phyloP scores from a whole-genome alignment of 2,329 filamentous ascomycete genomes.

The Pseudopithomyces maydicus region DNA sequence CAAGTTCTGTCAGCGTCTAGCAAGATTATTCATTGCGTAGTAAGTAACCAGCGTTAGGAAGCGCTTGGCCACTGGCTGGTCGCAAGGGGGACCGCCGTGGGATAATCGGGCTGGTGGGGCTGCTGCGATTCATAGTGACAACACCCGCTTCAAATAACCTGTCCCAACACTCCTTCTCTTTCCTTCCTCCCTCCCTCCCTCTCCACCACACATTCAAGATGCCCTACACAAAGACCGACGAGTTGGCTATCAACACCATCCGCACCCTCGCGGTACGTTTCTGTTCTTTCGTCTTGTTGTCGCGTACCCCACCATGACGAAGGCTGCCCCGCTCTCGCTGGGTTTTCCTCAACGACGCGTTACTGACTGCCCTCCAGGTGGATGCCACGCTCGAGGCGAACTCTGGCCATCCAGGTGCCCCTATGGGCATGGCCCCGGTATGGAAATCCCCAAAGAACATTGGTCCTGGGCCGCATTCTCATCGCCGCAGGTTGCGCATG shows the following conservation, averaged over 20 bases:
- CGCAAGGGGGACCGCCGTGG: neutral
- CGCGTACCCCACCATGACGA: constrained; percentile 1
- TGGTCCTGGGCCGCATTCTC: too few species aligned
- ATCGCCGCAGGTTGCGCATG: too few species aligned
- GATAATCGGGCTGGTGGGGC: neutral
- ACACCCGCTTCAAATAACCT: constrained; percentile 14
- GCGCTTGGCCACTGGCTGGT: neutral
- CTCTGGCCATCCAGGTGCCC: constrained; percentile 97
- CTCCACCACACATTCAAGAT: constrained; percentile 60
- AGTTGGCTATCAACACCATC: constrained; percentile 97
- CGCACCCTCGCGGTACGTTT: constrained; percentile 87
- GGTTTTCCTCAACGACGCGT: constrained; percentile 11
- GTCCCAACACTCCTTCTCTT: constrained; percentile 20
- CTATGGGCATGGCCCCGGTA: constrained; percentile 95
- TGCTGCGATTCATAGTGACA: neutral
- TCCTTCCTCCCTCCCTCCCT: constrained; percentile 13
- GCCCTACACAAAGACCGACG: constrained; percentile 86
- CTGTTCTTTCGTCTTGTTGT: constrained; percentile 1
- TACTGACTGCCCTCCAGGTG: constrained; percentile 65
- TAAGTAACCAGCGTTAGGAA: neutral
- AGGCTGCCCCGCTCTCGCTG: constrained; percentile 20
- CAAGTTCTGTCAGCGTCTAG: neutral
- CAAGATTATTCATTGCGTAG: constrained; percentile 5
- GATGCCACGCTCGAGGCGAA: constrained; percentile 97
- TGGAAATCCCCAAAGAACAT: too few species aligned